Base-by-base conservation (phyloP, 2,329 filamentous ascomycete species). In the Microsporum canis region DNA sequence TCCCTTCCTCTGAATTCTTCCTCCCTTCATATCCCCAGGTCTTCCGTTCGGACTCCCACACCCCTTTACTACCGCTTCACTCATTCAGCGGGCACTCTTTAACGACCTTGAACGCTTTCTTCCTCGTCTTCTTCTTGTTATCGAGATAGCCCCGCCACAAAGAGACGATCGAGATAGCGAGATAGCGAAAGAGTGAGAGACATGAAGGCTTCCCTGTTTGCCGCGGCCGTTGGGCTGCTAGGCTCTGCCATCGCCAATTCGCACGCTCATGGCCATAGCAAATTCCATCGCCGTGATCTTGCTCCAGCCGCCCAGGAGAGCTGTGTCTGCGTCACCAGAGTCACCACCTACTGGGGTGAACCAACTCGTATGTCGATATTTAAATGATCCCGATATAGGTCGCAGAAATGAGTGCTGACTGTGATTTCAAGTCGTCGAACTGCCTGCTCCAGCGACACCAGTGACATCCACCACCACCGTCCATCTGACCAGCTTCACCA, bases 51-150 rank as follows among this genome's bases (percentile, higher is more conserved):
- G 45, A 10, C 38, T 59, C 43, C 27, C 59, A 49, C 62, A 57
- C 63, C 39, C 62, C 65, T 23, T 23, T 63, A 68, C 65, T 64
- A 73, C 68, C 72, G 71, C 70, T 70, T 73, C 68, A 75, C 73
- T 70, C 88, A 75, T 90, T 91, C 78, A 91, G 88, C 88, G 88
- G 88, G 83, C 86, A 85, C 79, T 88, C 85, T 77, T 88, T 88
- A 43, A 74, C 67, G 67, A 39, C 29, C 17, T 36, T 31, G 6
- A 29, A 23, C 17, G 17, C 43, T 47, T 10, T 23, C 29, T 12
- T 31, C 47, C 1, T 34, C 49, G 34, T 57, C 51, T 17, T 12
- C 14, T 38, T 43, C 38, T 34, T 29, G 29, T 53, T 14, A 58
- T 29, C 38, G 10, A 12, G 5, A 27, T 14, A 17, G 43, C 14